Evolutionary conservation across 2,329 filamentous ascomycete species (phyloP).

Genomic region (Cadophora sp.): DNA sequence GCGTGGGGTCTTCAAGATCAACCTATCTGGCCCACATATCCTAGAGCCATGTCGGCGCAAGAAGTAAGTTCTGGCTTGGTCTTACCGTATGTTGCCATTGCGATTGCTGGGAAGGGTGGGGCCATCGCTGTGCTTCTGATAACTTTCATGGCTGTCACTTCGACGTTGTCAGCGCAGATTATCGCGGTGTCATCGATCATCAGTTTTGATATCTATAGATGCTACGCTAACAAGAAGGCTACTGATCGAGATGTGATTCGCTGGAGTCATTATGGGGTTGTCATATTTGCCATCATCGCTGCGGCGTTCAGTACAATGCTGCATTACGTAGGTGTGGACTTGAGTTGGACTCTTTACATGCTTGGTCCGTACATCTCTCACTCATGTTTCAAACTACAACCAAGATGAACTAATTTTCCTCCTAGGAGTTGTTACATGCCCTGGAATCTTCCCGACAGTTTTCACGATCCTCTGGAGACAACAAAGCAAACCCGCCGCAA

Average conservation of each 20-base stretch:
- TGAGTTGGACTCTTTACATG: slow-evolving; percentile 63
- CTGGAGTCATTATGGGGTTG: slow-evolving; percentile 59
- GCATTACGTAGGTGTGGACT: slow-evolving; percentile 60
- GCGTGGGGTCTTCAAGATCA: slow-evolving; percentile 16
- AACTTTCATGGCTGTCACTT: slow-evolving; percentile 82
- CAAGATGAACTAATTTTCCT: not conserved
- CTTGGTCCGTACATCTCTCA: slow-evolving; percentile 53
- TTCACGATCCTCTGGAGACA: slow-evolving; percentile 49
- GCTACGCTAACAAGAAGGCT: slow-evolving; percentile 79
- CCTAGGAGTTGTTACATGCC: slow-evolving; percentile 28
- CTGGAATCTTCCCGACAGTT: slow-evolving; percentile 43
- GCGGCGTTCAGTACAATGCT: slow-evolving; percentile 59
- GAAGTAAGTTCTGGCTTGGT: slow-evolving; percentile 76
- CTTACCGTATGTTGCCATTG: slow-evolving; percentile 72
- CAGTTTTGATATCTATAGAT: slow-evolving; percentile 86
- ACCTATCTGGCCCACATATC: slow-evolving; percentile 56
- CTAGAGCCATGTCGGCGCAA: slow-evolving; percentile 69
- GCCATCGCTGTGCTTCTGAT: slow-evolving; percentile 70
- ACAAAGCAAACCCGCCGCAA: slow-evolving; percentile 55
- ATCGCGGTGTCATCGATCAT: slow-evolving; percentile 85
- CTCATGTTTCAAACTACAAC: not conserved
- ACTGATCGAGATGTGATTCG: slow-evolving; percentile 57
- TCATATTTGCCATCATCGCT: slow-evolving; percentile 58
- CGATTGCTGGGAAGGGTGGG: slow-evolving; percentile 73
- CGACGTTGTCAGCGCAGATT: slow-evolving; percentile 79